A percentile compares a stretch with the other conserved stretches of the same genome.
phyloP scores from a whole-genome alignment of 805 yeast species.

The Soucietia sequanensis region DNA sequence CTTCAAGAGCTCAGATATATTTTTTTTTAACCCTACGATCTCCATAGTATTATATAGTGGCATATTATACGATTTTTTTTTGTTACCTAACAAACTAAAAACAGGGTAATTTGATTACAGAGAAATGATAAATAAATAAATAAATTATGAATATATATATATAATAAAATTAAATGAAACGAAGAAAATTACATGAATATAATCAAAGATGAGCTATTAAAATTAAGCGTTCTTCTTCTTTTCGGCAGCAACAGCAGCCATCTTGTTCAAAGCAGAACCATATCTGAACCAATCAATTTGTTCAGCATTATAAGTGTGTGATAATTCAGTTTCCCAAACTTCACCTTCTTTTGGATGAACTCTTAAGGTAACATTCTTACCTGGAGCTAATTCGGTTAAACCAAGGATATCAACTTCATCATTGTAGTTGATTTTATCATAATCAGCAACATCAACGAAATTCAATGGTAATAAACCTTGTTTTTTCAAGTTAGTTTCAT shows the following conservation, averaged over 20 bases:
- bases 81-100: too few species aligned
- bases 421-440: conserved; percentile 88
- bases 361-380: conserved; percentile 81
- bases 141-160: conserved; percentile 3
- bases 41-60: too few species aligned
- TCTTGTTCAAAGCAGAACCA: conserved; percentile 98
- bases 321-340: conserved; percentile 86
- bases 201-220: too few species aligned
- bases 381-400: conserved; percentile 84
- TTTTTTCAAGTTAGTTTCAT: conserved; percentile 99
- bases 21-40: too few species aligned
- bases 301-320: conserved; percentile 95
- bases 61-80: too few species aligned
- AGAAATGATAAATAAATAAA: conserved; percentile 1
- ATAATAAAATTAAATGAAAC: background rate
- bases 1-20: too few species aligned
- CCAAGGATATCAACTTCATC: conserved; percentile 90
- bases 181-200: too few species aligned
- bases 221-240: conserved; percentile 2
- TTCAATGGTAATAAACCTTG: conserved; percentile 98
- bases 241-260: conserved; percentile 47
- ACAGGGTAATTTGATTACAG: background rate
- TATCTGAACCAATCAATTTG: conserved; percentile 99
- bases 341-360: conserved; percentile 70
- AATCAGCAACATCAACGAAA: conserved; percentile 84